Conservation (phyloP, 768 basidiomycete species). For the Daedaleopsis sinensis region DNA sequence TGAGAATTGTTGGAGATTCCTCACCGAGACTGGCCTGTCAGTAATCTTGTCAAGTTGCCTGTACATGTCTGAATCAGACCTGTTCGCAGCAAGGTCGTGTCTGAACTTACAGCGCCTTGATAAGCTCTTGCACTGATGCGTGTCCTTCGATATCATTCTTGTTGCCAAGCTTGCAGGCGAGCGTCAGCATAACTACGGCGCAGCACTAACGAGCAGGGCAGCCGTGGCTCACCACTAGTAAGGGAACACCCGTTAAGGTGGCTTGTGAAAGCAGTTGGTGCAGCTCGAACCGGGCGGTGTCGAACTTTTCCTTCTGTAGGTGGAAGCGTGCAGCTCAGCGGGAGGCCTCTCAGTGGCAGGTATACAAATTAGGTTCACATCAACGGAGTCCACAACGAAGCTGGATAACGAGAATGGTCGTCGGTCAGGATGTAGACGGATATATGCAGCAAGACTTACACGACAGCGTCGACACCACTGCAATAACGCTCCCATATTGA, state of each 20-base stretch:
- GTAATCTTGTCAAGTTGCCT: slow-evolving; percentile 82
- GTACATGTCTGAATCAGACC: not conserved
- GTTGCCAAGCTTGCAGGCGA: slow-evolving; percentile 70
- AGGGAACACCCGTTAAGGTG: slow-evolving; percentile 68
- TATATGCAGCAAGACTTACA: slow-evolving; percentile 53
- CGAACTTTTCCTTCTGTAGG: slow-evolving; percentile 74
- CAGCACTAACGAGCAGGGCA: not conserved
- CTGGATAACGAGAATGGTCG: slow-evolving; percentile 40
- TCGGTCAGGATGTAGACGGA: not conserved
- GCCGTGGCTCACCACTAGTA: slow-evolving; percentile 70
- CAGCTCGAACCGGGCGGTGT: slow-evolving; percentile 81
- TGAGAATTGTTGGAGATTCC: slow-evolving; percentile 31
- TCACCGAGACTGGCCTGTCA: slow-evolving; percentile 82
- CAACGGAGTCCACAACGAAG: slow-evolving; percentile 90
- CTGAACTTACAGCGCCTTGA: slow-evolving; percentile 65
- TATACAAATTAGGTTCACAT: slow-evolving; percentile 55
- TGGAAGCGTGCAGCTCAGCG: slow-evolving; percentile 3
- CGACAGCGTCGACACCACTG: slow-evolving; percentile 88
- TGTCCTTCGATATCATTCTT: slow-evolving; percentile 88
- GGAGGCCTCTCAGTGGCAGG: not conserved
- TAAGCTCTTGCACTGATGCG: slow-evolving; percentile 81
- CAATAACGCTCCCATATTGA: slow-evolving; percentile 97
- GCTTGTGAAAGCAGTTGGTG: slow-evolving; percentile 76
- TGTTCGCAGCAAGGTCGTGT: not conserved
- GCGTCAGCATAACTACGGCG: not conserved